A percentile compares a stretch with the other conserved stretches of the same genome.
Conservation (phyloP, 345 rosid species). For the Bruguiera sexangula region DNA sequence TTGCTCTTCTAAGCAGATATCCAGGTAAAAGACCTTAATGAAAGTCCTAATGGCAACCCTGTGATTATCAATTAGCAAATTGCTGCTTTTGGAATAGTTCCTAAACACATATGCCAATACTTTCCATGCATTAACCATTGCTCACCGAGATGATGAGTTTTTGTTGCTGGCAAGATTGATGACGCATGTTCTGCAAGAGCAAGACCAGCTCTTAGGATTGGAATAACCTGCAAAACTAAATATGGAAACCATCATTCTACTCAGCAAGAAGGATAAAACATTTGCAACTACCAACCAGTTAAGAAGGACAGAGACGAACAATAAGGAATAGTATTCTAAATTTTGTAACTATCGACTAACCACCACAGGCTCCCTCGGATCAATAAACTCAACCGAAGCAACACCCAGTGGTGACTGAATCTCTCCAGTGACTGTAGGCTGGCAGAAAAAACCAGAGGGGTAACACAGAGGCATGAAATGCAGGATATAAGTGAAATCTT, state of each 20-base stretch:
- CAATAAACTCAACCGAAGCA: constrained; percentile 88
- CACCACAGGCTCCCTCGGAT: constrained; percentile 90
- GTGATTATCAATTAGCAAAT: too few relatives aligned
- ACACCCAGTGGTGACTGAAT: constrained; percentile 87
- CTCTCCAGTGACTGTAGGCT: constrained; percentile 85
- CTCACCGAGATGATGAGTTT: constrained; percentile 80
- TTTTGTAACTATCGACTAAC: constrained; percentile 33
- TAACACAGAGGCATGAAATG: constrained; percentile 9
- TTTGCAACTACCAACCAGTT: not conserved
- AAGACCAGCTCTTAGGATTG: constrained; percentile 91
- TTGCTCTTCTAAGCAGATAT: too few relatives aligned
- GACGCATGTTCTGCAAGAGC: constrained; percentile 90
- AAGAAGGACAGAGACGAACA: not conserved
- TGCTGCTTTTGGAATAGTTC: too few relatives aligned
- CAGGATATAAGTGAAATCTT: not conserved
- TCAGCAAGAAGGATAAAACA: not conserved
- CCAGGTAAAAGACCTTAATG: too few relatives aligned
- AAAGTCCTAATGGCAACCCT: too few relatives aligned
- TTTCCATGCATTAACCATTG: constrained; percentile 7
- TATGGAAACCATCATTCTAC: constrained; percentile 8
- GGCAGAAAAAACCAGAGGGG: constrained; percentile 19
- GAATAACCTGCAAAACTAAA: constrained; percentile 60
- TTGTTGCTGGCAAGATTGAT: constrained; percentile 74
- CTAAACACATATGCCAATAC: not conserved
- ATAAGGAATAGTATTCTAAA: constrained; percentile 6